Conservation (phyloP, 2,329 filamentous ascomycete species). For the Alternaria postmessia region DNA sequence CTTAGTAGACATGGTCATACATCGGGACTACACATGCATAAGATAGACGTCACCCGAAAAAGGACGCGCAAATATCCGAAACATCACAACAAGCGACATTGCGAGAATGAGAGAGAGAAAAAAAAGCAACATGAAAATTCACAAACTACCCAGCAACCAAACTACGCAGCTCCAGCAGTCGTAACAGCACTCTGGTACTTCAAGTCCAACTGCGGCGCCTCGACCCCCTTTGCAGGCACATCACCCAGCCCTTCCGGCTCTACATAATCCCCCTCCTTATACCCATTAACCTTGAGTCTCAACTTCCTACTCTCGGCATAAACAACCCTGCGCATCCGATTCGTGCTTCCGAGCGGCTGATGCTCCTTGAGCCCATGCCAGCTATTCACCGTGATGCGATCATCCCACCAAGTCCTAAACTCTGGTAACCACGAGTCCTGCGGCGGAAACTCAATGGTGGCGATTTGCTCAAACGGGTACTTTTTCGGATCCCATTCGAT, state of each 20-base stretch:
- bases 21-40: not conserved
- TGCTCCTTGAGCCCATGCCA: constrained; percentile 53
- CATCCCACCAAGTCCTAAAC: constrained; percentile 53
- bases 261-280: constrained; percentile 46
- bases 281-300: constrained; percentile 50
- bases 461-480: constrained; percentile 59
- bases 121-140: not conserved
- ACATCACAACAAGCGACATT: not conserved
- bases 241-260: constrained; percentile 50
- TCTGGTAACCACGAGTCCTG: constrained; percentile 53
- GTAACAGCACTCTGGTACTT: constrained; percentile 28
- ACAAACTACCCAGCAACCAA: not conserved
- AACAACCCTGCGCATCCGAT: constrained; percentile 52
- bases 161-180: constrained; percentile 21
- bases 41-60: not conserved
- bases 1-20: not conserved
- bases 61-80: not conserved
- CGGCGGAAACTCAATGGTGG: constrained; percentile 51
- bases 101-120: not conserved
- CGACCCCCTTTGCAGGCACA: constrained; percentile 38
- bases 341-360: constrained; percentile 52
- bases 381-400: constrained; percentile 50
- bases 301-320: constrained; percentile 54
- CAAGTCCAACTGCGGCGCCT: constrained; percentile 25
- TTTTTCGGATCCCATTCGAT: constrained; percentile 57